Percentiles rank a stretch among this genome's conserved stretches.
Evolutionary conservation across 768 basidiomycete species (phyloP).

Genomic region (Dioszegia hungarica): DNA sequence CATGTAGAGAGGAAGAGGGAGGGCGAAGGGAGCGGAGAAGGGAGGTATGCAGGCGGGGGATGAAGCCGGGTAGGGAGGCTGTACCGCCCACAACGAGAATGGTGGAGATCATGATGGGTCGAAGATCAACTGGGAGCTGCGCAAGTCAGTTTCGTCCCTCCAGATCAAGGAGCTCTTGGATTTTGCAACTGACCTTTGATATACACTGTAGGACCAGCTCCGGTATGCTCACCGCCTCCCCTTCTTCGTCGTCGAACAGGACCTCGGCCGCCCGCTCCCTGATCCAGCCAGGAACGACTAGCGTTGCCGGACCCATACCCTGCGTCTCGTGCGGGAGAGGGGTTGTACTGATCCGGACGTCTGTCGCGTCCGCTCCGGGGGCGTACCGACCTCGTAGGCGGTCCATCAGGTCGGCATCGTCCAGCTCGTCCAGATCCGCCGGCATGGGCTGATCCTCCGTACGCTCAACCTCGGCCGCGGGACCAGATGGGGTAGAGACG

Average conservation of each 20-base stretch:
- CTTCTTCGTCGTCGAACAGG: conserved; percentile 72
- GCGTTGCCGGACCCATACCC: conserved; percentile 65
- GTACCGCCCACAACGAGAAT: conserved; percentile 86
- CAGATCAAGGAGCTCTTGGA: conserved; percentile 9
- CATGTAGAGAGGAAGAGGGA: not conserved
- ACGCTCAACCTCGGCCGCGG: not conserved
- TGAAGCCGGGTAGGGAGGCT: conserved; percentile 85
- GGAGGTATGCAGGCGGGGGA: conserved; percentile 76
- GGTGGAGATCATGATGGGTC: conserved; percentile 73
- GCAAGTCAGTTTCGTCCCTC: not conserved
- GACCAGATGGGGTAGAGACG: conserved; percentile 56
- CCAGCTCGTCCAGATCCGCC: conserved; percentile 1
- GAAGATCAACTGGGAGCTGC: conserved; percentile 84
- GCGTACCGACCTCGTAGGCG: conserved; percentile 12
- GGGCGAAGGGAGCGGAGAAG: conserved; percentile 61
- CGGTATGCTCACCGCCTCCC: conserved; percentile 72
- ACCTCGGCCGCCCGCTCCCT: conserved; percentile 86
- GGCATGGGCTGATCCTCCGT: not conserved
- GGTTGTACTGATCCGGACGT: conserved; percentile 7
- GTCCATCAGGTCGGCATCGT: conserved; percentile 2
- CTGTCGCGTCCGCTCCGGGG: conserved; percentile 10
- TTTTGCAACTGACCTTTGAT: conserved; percentile 59
- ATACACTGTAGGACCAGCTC: conserved; percentile 74
- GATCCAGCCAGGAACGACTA: conserved; percentile 91
- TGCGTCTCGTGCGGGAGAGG: not conserved